Base-by-base conservation (phyloP, 805 yeast genomes). In the Myxozyma neotropica region DNA sequence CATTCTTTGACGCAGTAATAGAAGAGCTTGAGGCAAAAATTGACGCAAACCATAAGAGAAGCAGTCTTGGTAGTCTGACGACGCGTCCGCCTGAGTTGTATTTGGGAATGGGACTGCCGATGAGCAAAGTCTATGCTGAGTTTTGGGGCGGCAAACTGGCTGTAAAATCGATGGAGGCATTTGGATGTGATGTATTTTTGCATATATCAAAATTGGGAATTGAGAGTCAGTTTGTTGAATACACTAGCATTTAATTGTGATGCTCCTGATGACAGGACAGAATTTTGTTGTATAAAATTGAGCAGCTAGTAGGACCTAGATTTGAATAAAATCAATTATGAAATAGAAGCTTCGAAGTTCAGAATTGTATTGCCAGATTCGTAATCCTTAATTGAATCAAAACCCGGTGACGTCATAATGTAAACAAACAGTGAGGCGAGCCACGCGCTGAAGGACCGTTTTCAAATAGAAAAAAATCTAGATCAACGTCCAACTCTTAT, bases 141-240 rank as follows among this genome's bases (percentile, higher is more conserved):
- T 93, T 93, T 73, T 93, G 98, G 98, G 94, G 92, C 67, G 98
- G 98, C 5, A 88, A 87, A 53, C 73, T 93, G 52, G 86, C 85
- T 59, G 82, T 93, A 80, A 86, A 86, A 67, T 86, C 95, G 0
- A 76, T 93, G 53, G 93, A 90, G 60, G 97, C 97, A 1, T 89
- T 87, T 67, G 99, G 99, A 1, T 84, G 94, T 38, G 99, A 93
- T 70, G 91, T 93, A 0, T 86, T 87, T 60, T 75, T 94, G 69
- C 84, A 87, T 33, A 75, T 93, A 59, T 87, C 91, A 31, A 88
- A 89, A 71, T 79, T 90, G 57, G 96, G 96, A 44, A 78, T 81
- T 53, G 66, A 62, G 40, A 61, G 59, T 33, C 36, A 53, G 43
- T 59, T 59, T 55, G 53, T 55, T 19, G 57, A 55, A 42, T 15